Evolutionary conservation across 176 grass and related monocot genomes (phyloP), one percentile per base, ranked within the genome.

Genomic region (Echinochloa phyllopogon): DNA sequence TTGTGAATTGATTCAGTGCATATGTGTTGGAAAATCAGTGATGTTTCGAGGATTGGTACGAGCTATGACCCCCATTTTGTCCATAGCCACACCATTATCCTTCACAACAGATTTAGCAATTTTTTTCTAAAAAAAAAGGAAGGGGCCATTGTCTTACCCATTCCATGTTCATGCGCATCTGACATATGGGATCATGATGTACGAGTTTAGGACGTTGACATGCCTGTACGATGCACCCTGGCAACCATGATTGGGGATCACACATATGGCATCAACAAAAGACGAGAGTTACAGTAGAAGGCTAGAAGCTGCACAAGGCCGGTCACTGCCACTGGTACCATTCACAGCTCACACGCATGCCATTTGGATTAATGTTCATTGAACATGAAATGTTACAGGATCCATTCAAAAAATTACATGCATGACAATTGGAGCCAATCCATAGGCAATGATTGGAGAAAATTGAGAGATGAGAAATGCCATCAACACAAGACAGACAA

Each of bases 221-320:
- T 84, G 38, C 59, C 15, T 58, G 42, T 51, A 18, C 4, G 51
- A 20, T 47, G 21, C 29, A 80, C 25, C 45, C 29, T 29, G 12
- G 39, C 75, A 61, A 62, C 21, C 50, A 78, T 48, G 59, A 64
- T 27, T 56, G 21, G 29, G 42, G 29, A 55, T n/a, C n/a, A n/a
- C n/a, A n/a, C 80, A 72, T 20, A 37, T 79, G 81, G 82, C 69
- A 75, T 48, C n/a, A n/a, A n/a, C 49, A 23, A 10, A 74, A 55
- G 49, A 10, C 60, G 73, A 12, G 3, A 11, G 17, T 8, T n/a
- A 10, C 20, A 5, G 3, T 52, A 50, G 14, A 41, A 12, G 38
- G 49, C 21, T 66, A 11, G 55, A 64, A 55, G 18, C n/a, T 44
- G 16, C 66, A 42, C 24, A 48, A 27, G 47, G 47, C 47, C 47